Percentiles rank a stretch among this genome's conserved stretches.
phyloP scores from a whole-genome alignment of 129 eudicot species.

The Calendula officinalis region DNA sequence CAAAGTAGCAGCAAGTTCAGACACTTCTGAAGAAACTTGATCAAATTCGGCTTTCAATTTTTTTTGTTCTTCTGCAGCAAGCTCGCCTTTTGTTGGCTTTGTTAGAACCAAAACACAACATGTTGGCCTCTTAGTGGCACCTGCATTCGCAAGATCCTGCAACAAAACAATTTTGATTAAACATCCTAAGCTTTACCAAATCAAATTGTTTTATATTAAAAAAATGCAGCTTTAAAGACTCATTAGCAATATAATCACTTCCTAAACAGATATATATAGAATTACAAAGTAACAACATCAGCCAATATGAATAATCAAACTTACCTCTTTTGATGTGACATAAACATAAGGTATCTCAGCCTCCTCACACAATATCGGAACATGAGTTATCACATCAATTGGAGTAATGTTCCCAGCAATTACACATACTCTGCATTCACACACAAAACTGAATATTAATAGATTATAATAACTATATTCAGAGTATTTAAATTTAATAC shows the following conservation, averaged over 20 bases:
- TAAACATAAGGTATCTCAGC: slow-evolving; percentile 81
- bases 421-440: slow-evolving; percentile 68
- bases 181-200: too few relatives aligned
- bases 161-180: slow-evolving; percentile 4
- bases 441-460: neutral
- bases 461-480: too few relatives aligned
- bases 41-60: too few relatives aligned
- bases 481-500: too few relatives aligned
- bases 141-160: slow-evolving; percentile 89
- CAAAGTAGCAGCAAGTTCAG: slow-evolving; percentile 47
- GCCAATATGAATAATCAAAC: slow-evolving; percentile 2
- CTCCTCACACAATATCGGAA: slow-evolving; percentile 91
- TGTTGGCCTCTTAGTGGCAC: slow-evolving; percentile 82
- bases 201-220: too few relatives aligned
- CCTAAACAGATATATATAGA: too few relatives aligned
- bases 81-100: slow-evolving; percentile 74
- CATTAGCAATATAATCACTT: too few relatives aligned
- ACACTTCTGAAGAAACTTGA: slow-evolving; percentile 18
- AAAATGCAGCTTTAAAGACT: too few relatives aligned
- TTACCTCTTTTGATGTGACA: slow-evolving; percentile 89
- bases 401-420: slow-evolving; percentile 98
- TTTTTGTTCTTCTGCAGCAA: slow-evolving; percentile 21
- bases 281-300: too few relatives aligned
- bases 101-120: slow-evolving; percentile 76
- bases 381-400: slow-evolving; percentile 93